Evolutionary conservation across 108 stramenopile genomes (phyloP), one percentile per base, ranked within the genome.

Genomic region (Schizochytrium sp.): DNA sequence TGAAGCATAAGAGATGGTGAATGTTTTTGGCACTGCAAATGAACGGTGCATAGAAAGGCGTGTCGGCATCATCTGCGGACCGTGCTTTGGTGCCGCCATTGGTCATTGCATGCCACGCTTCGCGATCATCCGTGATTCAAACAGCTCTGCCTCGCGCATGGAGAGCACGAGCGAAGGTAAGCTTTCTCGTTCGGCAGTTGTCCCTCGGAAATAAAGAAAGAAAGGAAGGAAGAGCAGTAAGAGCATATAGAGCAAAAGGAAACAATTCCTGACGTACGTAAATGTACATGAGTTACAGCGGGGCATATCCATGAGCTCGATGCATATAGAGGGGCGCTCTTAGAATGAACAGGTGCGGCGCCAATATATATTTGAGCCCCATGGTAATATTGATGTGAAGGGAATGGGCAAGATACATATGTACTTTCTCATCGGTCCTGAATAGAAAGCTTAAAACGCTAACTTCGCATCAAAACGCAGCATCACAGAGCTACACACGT

Each of bases 71-170:
- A 76, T 89, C 29, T 92, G 89, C 72, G 94, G 94, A 3, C 91
- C 93, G 2, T 57, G 90, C 16, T 90, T 94, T 21, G 94, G 92
- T 25, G 93, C 93, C 41, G 93, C 94, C 0, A 92, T 95, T 28
- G 94, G 94, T 5, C 76, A 51, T 18, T 57, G 76, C 14, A 88
- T 92, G 72, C 93, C 93, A 25, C 92, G 93, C 57, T 95, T 92
- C 72, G 91, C 89, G 8, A 51, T 95, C 10, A 92, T 95, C 44
- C 93, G 94, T 5, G 94, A 95, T 87, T 90, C 94, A 21, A 92
- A 94, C 1, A 95, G 94, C 72, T 76, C 93, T 19, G 94, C 94
- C 19, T 87, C 91, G 16, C 69, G 94, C 10, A 95, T 95, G 94
- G 94, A 95, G 87, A 90, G 90, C 60, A 93, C 93, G 18, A 72